Evolutionary conservation across 164 flowering plant species (phyloP).

Genomic region (Chimonanthus salicifolius): DNA sequence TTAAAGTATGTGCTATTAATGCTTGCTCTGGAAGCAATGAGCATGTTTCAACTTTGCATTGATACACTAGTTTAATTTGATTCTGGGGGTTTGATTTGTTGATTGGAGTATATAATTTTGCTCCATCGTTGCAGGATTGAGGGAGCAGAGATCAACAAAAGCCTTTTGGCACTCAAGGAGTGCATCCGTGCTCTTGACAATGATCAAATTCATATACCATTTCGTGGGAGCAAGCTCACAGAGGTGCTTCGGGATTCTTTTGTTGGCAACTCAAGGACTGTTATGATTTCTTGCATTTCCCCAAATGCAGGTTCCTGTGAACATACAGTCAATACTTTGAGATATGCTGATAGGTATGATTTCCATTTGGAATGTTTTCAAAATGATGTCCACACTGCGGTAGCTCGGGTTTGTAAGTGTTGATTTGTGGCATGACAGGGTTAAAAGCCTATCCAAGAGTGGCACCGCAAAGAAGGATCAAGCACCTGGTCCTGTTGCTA

Average conservation of each 20-base stretch:
- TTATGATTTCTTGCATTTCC: constrained; percentile 98
- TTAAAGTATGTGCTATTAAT: not conserved
- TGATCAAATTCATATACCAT: constrained; percentile 97
- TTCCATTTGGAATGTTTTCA: not conserved
- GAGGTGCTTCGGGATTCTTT: constrained; percentile 99
- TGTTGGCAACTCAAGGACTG: constrained; percentile 97
- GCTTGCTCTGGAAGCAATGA: not conserved
- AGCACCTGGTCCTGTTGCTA: constrained; percentile 28
- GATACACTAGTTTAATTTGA: not conserved
- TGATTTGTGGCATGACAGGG: constrained; percentile 41
- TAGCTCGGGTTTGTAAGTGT: not conserved
- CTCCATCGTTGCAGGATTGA: constrained; percentile 60
- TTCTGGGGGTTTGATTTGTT: not conserved
- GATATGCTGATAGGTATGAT: constrained; percentile 93
- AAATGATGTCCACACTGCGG: not conserved
- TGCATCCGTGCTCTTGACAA: constrained; percentile 99
- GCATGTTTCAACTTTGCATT: not conserved
- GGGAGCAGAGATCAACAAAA: constrained; percentile 99
- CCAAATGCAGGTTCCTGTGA: constrained; percentile 99
- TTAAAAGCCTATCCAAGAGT: constrained; percentile 88
- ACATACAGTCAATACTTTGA: constrained; percentile 92
- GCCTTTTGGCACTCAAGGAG: constrained; percentile 97
- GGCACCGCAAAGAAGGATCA: constrained; percentile 77
- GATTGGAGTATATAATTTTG: not conserved
- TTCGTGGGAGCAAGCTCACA: constrained; percentile 99